These are phyloP conservation scores for Bipolaris cookei DNA, from an alignment of 2,329 filamentous ascomycete species.

Conservation along the genomic window DNA sequence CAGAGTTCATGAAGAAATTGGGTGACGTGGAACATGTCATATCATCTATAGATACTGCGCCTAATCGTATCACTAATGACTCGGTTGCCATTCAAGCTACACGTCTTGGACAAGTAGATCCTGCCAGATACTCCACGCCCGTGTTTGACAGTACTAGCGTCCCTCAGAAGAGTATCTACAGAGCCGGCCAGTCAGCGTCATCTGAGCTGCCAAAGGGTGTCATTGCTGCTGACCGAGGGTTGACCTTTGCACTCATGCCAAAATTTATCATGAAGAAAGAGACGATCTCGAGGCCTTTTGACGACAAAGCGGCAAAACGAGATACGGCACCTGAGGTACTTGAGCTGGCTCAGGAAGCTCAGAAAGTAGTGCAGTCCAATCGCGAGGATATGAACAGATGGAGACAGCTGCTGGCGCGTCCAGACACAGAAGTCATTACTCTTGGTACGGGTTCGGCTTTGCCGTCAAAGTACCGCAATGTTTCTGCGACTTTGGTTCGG, in stretches of 20 bases:
- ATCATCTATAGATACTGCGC: constrained; percentile 73
- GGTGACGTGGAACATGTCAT: constrained; percentile 74
- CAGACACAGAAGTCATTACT: constrained; percentile 81
- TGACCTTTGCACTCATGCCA: constrained; percentile 56
- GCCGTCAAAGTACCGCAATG: constrained; percentile 94
- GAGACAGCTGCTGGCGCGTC: constrained; percentile 72
- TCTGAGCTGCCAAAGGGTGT: constrained; percentile 27
- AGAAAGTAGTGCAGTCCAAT: constrained; percentile 43
- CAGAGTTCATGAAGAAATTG: constrained; percentile 71
- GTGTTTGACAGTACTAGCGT: constrained; percentile 64
- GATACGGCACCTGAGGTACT: constrained; percentile 58
- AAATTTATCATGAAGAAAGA: constrained; percentile 48
- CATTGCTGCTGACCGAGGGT: constrained; percentile 49
- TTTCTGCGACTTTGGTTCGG: constrained; percentile 83
- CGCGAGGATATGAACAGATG: constrained; percentile 57
- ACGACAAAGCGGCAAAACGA: constrained; percentile 54
- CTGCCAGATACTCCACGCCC: constrained; percentile 74
- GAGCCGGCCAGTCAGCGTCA: constrained; percentile 3
- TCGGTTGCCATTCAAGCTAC: constrained; percentile 70
- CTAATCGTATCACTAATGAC: constrained; percentile 76
- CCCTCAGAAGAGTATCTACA: constrained; percentile 45
- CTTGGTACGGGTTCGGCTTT: constrained; percentile 90
- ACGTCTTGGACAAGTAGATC: constrained; percentile 74
- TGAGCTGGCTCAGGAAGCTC: constrained; percentile 58
- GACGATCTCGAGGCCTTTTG: constrained; percentile 48